Conservation (phyloP, 1,284 basidiomycete species). For the Neotropicomus parvogracilis region DNA sequence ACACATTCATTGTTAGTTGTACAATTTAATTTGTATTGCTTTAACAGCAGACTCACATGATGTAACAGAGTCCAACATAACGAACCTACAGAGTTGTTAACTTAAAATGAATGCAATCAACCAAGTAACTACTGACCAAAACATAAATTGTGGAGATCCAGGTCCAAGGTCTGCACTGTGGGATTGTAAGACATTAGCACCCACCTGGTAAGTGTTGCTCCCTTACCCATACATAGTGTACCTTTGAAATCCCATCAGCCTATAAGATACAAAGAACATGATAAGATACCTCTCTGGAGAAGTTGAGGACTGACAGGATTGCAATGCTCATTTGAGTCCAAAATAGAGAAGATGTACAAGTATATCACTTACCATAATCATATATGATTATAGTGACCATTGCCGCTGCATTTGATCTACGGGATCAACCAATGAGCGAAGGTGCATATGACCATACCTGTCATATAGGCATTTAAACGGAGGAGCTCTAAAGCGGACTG, state of each 20-base stretch:
- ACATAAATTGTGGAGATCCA: constrained; percentile 13
- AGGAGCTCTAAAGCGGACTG: neutral
- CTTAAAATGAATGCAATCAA: neutral
- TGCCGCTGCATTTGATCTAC: neutral
- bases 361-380: neutral
- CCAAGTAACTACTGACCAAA: constrained; percentile 2
- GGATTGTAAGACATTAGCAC: neutral
- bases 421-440: neutral
- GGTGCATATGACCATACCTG: neutral
- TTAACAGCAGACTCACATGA: constrained; percentile 8
- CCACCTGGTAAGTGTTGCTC: no score
- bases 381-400: constrained; percentile 2
- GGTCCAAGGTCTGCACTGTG: constrained; percentile 10
- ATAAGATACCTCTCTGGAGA: constrained; percentile 11
- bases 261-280: neutral
- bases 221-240: constrained; percentile 17
- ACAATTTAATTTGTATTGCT: no score
- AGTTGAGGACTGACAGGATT: constrained; percentile 9
- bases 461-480: neutral
- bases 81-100: constrained; percentile 4
- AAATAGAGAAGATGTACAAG: neutral
- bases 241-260: neutral
- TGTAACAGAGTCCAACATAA: constrained; percentile 11
- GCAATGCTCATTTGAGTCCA: neutral
- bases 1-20: neutral